These are phyloP conservation scores for Populus pruinosa DNA, from an alignment of 345 rosid species.

Conservation along the genomic window DNA sequence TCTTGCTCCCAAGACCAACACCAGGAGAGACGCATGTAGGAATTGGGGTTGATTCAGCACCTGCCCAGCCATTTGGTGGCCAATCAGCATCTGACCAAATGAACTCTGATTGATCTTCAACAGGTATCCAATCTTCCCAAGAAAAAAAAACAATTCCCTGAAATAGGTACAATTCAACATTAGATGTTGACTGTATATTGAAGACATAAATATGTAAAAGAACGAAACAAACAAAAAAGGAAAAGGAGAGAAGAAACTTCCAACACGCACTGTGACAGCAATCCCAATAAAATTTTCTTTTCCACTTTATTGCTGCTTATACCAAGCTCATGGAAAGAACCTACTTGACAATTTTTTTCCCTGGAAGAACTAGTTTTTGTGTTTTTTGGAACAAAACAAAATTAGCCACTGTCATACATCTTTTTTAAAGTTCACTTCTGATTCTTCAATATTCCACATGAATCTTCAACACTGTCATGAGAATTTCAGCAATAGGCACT, in stretches of 20 bases:
- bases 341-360: too few species aligned
- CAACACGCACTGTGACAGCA: too few species aligned
- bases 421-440: neutral
- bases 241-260: neutral
- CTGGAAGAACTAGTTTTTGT: too few species aligned
- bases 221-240: neutral
- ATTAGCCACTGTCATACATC: too few species aligned
- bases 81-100: constrained; percentile 82
- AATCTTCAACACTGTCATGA: neutral
- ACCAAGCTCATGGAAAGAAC: too few species aligned
- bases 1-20: constrained; percentile 66
- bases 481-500: neutral
- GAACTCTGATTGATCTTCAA: constrained; percentile 41
- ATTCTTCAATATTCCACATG: neutral
- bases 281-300: too few species aligned
- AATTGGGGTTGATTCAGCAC: constrained; percentile 67
- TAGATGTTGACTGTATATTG: neutral
- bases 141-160: constrained; percentile 81
- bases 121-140: constrained; percentile 48
- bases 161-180: constrained; percentile 20
- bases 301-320: too few species aligned
- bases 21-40: constrained; percentile 72
- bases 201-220: neutral
- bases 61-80: constrained; percentile 89
- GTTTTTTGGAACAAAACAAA: too few species aligned